Percentiles rank a stretch among this genome's conserved stretches.
Conservation (phyloP, 106 monocot genomes). For the Dendrobium huoshanense region DNA sequence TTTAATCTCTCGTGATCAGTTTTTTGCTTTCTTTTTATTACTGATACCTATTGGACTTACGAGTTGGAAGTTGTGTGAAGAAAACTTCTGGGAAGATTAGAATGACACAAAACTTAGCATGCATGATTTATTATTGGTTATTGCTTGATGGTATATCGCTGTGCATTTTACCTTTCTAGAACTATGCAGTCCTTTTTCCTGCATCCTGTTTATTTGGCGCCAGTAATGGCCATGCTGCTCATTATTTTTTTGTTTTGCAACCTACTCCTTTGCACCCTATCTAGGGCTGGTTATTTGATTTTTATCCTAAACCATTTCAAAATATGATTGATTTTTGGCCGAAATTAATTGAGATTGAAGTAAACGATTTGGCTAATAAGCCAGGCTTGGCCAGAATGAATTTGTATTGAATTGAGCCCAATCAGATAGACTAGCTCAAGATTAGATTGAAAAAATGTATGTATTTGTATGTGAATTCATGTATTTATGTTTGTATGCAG, state of each 20-base stretch:
- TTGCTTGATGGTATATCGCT: not conserved
- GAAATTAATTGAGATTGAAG: too few species aligned
- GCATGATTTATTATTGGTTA: not conserved
- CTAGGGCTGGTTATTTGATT: too few species aligned
- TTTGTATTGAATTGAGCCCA: not conserved
- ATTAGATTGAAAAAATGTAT: too few species aligned
- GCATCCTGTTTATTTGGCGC: not conserved
- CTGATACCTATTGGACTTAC: not conserved
- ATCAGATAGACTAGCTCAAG: too few species aligned
- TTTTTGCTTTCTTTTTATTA: not conserved
- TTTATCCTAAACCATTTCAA: too few species aligned
- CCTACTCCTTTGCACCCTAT: not conserved
- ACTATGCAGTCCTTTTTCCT: not conserved
- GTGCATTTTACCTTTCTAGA: too few species aligned
- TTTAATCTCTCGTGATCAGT: not conserved
- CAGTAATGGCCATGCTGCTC: not conserved
- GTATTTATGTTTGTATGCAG: too few species aligned
- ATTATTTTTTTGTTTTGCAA: not conserved
- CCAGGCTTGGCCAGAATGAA: not conserved
- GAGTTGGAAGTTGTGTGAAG: not conserved
- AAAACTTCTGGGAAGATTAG: not conserved
- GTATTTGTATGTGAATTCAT: too few species aligned
- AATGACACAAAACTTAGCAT: constrained; percentile 1
- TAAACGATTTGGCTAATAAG: too few species aligned
- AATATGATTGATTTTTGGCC: too few species aligned